Evolutionary conservation across 2,329 filamentous ascomycete genomes (phyloP).

Genomic region (Paecilomyces formosus): DNA sequence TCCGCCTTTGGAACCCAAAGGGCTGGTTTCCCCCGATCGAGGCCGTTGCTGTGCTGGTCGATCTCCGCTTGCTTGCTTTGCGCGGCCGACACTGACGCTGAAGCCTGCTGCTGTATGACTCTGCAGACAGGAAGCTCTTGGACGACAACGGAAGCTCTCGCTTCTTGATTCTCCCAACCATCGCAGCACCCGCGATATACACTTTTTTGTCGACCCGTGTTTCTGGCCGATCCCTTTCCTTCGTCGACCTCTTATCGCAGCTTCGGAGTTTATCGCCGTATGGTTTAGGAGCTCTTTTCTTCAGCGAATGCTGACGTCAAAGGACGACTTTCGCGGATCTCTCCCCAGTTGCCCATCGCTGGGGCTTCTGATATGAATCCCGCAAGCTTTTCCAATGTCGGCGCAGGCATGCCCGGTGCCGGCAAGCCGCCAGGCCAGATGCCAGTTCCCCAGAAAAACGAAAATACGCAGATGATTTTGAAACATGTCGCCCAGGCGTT

Average conservation of each 20-base stretch:
- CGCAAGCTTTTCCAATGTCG: constrained; percentile 30
- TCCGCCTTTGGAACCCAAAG: not conserved
- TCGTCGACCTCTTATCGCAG: not conserved
- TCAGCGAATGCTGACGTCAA: constrained; percentile 31
- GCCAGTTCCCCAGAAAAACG: constrained; percentile 22
- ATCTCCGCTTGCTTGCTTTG: not conserved
- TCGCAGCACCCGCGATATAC: not conserved
- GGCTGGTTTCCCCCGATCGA: not conserved
- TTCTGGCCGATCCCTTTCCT: not conserved
- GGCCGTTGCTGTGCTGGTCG: not conserved
- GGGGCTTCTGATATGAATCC: constrained; percentile 37
- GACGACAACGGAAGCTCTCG: not conserved
- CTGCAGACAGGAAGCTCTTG: not conserved
- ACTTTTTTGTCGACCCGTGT: not conserved
- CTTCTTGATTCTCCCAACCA: not conserved
- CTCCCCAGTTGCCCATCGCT: constrained; percentile 28
- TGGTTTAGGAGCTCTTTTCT: constrained; percentile 6
- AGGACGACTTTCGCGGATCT: constrained; percentile 21
- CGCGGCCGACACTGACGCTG: not conserved
- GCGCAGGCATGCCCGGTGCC: constrained; percentile 25
- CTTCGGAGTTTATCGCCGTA: constrained; percentile 1
- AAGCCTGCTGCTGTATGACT: not conserved
- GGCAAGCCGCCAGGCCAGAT: constrained; percentile 25
- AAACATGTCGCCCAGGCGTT: constrained; percentile 32
- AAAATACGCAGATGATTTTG: constrained; percentile 29